Percentiles rank a stretch among this genome's conserved stretches.
Conservation (phyloP, 345 rosid genomes). For the Psidium guajava region DNA sequence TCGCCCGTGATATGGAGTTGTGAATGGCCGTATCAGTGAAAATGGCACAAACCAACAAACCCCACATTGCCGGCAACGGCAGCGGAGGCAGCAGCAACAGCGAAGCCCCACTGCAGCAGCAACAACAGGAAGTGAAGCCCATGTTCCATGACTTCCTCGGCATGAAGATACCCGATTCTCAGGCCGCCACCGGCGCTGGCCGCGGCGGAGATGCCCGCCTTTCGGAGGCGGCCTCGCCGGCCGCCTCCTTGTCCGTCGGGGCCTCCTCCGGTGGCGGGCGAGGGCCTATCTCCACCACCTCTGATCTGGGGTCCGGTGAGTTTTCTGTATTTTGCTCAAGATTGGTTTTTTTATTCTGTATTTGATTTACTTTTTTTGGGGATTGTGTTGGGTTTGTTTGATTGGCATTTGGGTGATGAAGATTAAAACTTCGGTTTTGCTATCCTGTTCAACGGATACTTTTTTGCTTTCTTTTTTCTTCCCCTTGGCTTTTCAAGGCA, state of each 20-base stretch:
- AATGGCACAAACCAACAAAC: slow-evolving; percentile 24
- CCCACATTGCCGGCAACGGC: slow-evolving; percentile 17
- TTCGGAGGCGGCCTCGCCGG: slow-evolving; percentile 29
- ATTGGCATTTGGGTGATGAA: neutral
- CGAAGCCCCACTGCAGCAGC: neutral
- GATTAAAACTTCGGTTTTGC: neutral
- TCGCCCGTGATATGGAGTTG: slow-evolving; percentile 17
- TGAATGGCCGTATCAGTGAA: slow-evolving; percentile 46
- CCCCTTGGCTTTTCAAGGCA: neutral
- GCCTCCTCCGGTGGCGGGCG: slow-evolving; percentile 52
- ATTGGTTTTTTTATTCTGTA: neutral
- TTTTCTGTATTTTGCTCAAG: neutral
- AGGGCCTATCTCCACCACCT: slow-evolving; percentile 58
- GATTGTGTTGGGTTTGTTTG: neutral
- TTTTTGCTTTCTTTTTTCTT: neutral
- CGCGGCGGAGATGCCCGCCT: slow-evolving; percentile 13
- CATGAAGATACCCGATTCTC: slow-evolving; percentile 34
- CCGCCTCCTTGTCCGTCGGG: slow-evolving; percentile 35
- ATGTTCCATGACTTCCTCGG: slow-evolving; percentile 90
- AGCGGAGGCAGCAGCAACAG: neutral
- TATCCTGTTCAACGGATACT: neutral
- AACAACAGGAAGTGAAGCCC: slow-evolving; percentile 24
- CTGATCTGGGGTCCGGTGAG: slow-evolving; percentile 78
- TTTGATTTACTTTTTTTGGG: neutral
- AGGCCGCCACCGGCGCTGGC: slow-evolving; percentile 17